A percentile compares a stretch with the other conserved stretches of the same genome.
phyloP scores from a whole-genome alignment of 768 basidiomycete species.

The Hygrophorus pudorinus region DNA sequence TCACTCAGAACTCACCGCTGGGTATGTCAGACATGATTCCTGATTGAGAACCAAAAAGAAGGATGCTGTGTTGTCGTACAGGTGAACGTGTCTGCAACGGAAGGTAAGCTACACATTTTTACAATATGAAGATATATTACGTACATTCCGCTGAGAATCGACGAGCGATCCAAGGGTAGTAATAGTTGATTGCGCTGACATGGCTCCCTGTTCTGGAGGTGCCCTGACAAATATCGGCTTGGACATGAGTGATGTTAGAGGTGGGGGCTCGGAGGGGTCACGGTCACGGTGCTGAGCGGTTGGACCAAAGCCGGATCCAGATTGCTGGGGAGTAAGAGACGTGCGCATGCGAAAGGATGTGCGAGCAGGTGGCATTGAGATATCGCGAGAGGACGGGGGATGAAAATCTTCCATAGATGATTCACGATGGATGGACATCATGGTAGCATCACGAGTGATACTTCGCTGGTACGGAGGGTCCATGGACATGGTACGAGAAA shows the following conservation, averaged over 20 bases:
- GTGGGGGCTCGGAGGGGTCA: conserved; percentile 61
- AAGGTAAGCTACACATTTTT: not conserved
- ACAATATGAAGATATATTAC: conserved; percentile 16
- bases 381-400: conserved; percentile 25
- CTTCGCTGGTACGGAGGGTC: conserved; percentile 46
- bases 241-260: conserved; percentile 46
- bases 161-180: conserved; percentile 54
- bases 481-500: conserved; percentile 61
- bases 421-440: conserved; percentile 31
- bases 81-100: conserved; percentile 35
- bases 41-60: conserved; percentile 31
- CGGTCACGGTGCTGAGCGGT: conserved; percentile 16
- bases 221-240: conserved; percentile 66
- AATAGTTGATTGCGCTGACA: conserved; percentile 24
- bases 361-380: conserved; percentile 36
- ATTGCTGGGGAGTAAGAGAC: conserved; percentile 62
- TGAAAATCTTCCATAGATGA: conserved; percentile 23
- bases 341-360: conserved; percentile 52
- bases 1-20: not conserved
- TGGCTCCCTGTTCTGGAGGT: conserved; percentile 26
- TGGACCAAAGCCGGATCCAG: conserved; percentile 2
- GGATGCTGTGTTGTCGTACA: conserved; percentile 39
- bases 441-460: conserved; percentile 31
- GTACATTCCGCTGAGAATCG: conserved; percentile 45
- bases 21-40: conserved; percentile 19